Base-by-base conservation (phyloP, 805 yeast genomes). In the Nematodospora valgi region DNA sequence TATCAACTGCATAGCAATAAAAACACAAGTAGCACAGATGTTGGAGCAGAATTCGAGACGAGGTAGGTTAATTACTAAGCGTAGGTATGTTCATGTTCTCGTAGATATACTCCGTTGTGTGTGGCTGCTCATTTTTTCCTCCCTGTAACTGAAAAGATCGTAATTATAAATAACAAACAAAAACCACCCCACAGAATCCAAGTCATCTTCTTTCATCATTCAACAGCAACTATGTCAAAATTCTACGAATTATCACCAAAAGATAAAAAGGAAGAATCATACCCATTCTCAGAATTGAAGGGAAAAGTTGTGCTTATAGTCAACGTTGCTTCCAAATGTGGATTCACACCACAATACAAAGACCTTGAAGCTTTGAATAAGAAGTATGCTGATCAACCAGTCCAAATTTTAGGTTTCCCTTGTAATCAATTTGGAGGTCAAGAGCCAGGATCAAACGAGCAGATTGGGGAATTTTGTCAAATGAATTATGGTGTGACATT, bases 401-500 rank as follows among this genome's bases (percentile, higher is more conserved):
- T 67, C 27, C 64, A 57, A 34, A 54, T 67, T 28, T 41, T 67
- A 26, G 72, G 71, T 6, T 67, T 67, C 54, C 73, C 73, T 35
- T 63, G 71, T 44, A 65, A 67, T 54, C 73, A 67, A 46, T 67
- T 67, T 33, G 63, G 61, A 19, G 45, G 49, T 36, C 72, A 67
- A 48, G 73, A 67, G 47, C 72, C 72, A 18, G 70, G 70, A 3
- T 34, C 43, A 20, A 48, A 57, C 22, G 68, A 78, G 38, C 88
- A 84, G 51, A 86, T 86, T 45, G 79, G 77, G 14, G 59, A 70
- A 30, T 84, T 83, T 64, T 88, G 96, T 61, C 62, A 75, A 28
- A 54, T 79, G 51, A 88, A 86, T 68, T 93, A 80, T 58, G 96
- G 96, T 36, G 97, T 91, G 27, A 68, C 83, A 12, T 91, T 93